These are phyloP conservation scores for Pholiota microspora DNA, from an alignment of 768 basidiomycete genomes.

Conservation along the genomic window DNA sequence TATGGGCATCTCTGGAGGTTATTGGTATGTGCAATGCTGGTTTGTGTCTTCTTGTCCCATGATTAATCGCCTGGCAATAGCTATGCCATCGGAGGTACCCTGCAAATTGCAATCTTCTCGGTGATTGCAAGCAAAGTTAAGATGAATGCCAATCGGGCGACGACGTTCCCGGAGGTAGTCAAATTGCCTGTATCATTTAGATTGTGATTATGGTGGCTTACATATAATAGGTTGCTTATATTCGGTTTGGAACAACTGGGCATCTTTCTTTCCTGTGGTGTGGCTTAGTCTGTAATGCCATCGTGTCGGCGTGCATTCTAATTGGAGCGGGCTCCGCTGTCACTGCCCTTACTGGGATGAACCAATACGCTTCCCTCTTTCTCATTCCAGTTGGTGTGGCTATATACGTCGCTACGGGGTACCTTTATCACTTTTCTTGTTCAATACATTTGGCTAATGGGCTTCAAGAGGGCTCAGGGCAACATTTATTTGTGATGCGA, in stretches of 20 bases:
- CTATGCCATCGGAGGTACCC: slow-evolving; percentile 22
- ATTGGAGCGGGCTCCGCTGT: slow-evolving; percentile 38
- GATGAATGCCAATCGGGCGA: slow-evolving; percentile 29
- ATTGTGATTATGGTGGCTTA: too few relatives aligned
- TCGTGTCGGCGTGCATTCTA: slow-evolving; percentile 34
- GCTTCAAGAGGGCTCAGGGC: slow-evolving; percentile 26
- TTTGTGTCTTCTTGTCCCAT: neutral
- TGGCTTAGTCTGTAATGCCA: slow-evolving; percentile 23
- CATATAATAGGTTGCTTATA: slow-evolving; percentile 20
- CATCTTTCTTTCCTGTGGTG: slow-evolving; percentile 26
- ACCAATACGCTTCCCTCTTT: slow-evolving; percentile 35
- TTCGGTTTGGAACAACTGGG: slow-evolving; percentile 21
- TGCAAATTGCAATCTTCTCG: slow-evolving; percentile 31
- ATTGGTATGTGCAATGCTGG: neutral
- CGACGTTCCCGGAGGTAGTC: slow-evolving; percentile 31
- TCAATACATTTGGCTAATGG: neutral
- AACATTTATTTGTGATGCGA: slow-evolving; percentile 14
- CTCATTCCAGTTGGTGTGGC: slow-evolving; percentile 39
- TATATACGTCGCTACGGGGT: slow-evolving; percentile 30
- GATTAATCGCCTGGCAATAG: neutral
- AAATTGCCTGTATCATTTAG: neutral
- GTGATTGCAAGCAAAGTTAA: slow-evolving; percentile 31
- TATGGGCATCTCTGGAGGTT: slow-evolving; percentile 21
- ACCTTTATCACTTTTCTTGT: neutral
- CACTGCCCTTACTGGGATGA: slow-evolving; percentile 38